These are phyloP conservation scores for Cocos nucifera DNA, from an alignment of 176 grass and related monocot genomes.

Conservation along the genomic window DNA sequence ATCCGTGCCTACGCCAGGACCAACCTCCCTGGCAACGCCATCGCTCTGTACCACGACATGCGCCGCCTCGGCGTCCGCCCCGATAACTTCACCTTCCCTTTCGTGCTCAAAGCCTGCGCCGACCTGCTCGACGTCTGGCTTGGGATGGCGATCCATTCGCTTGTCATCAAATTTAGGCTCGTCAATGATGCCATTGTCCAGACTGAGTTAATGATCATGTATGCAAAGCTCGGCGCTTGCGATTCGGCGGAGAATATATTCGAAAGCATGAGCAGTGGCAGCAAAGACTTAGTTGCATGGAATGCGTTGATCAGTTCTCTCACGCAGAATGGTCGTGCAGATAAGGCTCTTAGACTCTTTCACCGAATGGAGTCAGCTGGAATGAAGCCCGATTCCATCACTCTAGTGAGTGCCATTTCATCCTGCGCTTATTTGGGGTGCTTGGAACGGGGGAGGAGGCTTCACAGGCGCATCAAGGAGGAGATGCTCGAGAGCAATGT, in stretches of 20 bases:
- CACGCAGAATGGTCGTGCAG: constrained; percentile 5
- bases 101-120: constrained; percentile 15
- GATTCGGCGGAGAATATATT: background rate
- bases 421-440: constrained; percentile 14
- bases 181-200: background rate
- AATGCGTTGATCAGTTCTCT: constrained; percentile 12
- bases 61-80: constrained; percentile 8
- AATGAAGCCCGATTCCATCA: constrained; percentile 5
- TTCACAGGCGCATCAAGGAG: background rate
- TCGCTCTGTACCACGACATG: constrained; percentile 1
- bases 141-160: background rate
- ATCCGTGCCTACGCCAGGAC: constrained; percentile 4
- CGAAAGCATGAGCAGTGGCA: background rate
- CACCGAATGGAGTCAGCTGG: constrained; percentile 1
- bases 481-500: constrained; percentile 1
- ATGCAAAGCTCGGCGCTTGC: constrained; percentile 1
- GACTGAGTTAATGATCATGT: constrained; percentile 14
- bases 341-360: constrained; percentile 8
- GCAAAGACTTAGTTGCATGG: constrained; percentile 6
- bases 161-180: background rate
- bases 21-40: background rate
- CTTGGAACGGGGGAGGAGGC: constrained; percentile 4
- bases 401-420: constrained; percentile 6
- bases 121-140: constrained; percentile 3
- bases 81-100: constrained; percentile 17